These are phyloP conservation scores for Euptelea pleiosperma DNA, from an alignment of 164 flowering plant genomes.

Conservation along the genomic window DNA sequence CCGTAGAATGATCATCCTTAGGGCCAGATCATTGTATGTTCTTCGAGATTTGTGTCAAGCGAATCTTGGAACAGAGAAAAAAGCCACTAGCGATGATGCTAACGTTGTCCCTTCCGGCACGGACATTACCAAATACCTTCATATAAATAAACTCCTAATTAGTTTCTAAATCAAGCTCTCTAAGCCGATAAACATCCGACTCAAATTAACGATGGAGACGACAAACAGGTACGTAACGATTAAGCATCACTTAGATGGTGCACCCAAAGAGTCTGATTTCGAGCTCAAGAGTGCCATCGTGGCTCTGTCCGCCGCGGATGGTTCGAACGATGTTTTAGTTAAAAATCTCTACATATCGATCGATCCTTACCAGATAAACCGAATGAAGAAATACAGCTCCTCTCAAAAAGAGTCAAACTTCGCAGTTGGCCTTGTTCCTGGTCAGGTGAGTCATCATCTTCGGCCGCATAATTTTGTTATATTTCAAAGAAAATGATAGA, in stretches of 20 bases:
- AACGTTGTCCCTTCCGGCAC: too few species aligned
- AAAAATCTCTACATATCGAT: slow-evolving; percentile 62
- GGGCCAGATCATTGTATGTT: too few species aligned
- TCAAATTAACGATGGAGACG: slow-evolving; percentile 64
- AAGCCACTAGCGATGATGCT: too few species aligned
- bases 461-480: too few species aligned
- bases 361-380: slow-evolving; percentile 77
- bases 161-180: too few species aligned
- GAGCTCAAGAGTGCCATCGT: slow-evolving; percentile 34
- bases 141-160: too few species aligned
- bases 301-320: slow-evolving; percentile 18
- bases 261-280: slow-evolving; percentile 53
- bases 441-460: slow-evolving; percentile 53
- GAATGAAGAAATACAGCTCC: slow-evolving; percentile 55
- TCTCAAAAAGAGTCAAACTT: slow-evolving; percentile 37
- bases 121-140: too few species aligned
- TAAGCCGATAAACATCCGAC: too few species aligned
- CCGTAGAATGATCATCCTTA: too few species aligned
- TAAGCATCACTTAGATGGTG: slow-evolving; percentile 38
- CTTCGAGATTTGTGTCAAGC: too few species aligned
- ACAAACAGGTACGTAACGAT: slow-evolving; percentile 43
- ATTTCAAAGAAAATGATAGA: too few species aligned
- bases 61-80: too few species aligned
- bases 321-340: slow-evolving; percentile 40
- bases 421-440: slow-evolving; percentile 33